These are phyloP conservation scores for Fusarium graminum DNA, from an alignment of 2,329 filamentous ascomycete genomes.

Conservation along the genomic window DNA sequence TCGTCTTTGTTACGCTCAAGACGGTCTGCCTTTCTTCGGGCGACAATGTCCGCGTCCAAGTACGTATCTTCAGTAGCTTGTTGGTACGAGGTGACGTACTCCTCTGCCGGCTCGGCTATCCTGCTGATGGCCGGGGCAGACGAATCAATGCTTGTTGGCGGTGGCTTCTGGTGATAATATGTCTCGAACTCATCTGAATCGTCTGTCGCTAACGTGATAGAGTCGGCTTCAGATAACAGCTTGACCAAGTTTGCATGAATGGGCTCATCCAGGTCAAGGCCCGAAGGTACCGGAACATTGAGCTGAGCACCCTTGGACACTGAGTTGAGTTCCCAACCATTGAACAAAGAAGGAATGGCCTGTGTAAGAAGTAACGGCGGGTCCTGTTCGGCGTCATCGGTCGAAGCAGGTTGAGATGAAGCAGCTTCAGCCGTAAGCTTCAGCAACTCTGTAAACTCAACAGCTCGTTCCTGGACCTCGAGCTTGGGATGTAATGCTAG, in stretches of 20 bases:
- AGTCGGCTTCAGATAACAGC: slow-evolving; percentile 73
- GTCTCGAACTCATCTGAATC: slow-evolving; percentile 76
- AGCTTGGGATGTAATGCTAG: slow-evolving; percentile 85
- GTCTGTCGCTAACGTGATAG: slow-evolving; percentile 61
- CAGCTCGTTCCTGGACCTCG: slow-evolving; percentile 94
- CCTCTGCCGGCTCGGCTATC: slow-evolving; percentile 64
- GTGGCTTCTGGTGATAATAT: slow-evolving; percentile 72
- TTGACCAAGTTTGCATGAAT: slow-evolving; percentile 81
- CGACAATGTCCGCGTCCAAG: slow-evolving; percentile 78
- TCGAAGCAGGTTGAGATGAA: slow-evolving; percentile 72
- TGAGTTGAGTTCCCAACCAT: slow-evolving; percentile 89
- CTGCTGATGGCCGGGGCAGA: slow-evolving; percentile 66
- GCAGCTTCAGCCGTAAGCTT: slow-evolving; percentile 87
- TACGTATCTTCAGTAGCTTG: slow-evolving; percentile 73
- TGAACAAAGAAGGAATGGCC: slow-evolving; percentile 89
- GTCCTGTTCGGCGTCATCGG: slow-evolving; percentile 69
- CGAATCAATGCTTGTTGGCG: slow-evolving; percentile 65
- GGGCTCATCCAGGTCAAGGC: slow-evolving; percentile 81
- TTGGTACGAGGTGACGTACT: slow-evolving; percentile 68
- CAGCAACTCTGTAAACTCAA: slow-evolving; percentile 91
- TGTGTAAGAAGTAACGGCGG: slow-evolving; percentile 88
- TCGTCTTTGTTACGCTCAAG: slow-evolving; percentile 89
- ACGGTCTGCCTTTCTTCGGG: slow-evolving; percentile 80
- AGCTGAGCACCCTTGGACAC: slow-evolving; percentile 85
- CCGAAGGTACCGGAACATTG: slow-evolving; percentile 84